Conservation (phyloP, 805 yeast species). For the Candida krabiensis region DNA sequence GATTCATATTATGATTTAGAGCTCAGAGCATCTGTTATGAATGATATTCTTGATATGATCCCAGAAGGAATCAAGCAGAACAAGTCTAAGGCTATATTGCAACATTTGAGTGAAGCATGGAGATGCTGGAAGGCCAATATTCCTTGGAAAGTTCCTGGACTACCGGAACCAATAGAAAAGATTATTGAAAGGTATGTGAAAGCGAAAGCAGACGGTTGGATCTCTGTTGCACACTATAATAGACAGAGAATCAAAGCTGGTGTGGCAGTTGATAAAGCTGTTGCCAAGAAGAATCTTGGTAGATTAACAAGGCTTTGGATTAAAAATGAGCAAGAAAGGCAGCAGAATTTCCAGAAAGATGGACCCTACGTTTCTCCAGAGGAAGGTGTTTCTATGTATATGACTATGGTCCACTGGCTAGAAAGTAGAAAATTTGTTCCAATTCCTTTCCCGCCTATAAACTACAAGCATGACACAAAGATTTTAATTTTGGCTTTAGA, state of each 20-base stretch:
- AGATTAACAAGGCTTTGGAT: constrained; percentile 90
- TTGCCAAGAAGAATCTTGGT: constrained; percentile 90
- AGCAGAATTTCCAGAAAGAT: constrained; percentile 69
- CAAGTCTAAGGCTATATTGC: constrained; percentile 83
- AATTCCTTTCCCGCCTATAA: constrained; percentile 89
- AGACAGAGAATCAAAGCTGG: constrained; percentile 87
- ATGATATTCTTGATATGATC: constrained; percentile 94
- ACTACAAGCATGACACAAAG: constrained; percentile 92
- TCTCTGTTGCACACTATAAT: constrained; percentile 87
- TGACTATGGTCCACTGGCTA: constrained; percentile 89
- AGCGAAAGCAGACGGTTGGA: constrained; percentile 97
- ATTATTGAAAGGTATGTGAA: constrained; percentile 87
- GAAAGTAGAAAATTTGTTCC: constrained; percentile 81
- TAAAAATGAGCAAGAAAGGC: constrained; percentile 88
- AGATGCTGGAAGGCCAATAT: constrained; percentile 99
- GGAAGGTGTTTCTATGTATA: constrained; percentile 85
- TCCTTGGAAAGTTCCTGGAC: constrained; percentile 96
- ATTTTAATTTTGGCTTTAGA: constrained; percentile 87
- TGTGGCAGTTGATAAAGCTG: constrained; percentile 91
- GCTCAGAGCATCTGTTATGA: constrained; percentile 89
- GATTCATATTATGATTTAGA: constrained; percentile 95
- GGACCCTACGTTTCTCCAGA: constrained; percentile 87
- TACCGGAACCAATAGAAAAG: constrained; percentile 86
- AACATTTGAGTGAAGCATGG: constrained; percentile 98
- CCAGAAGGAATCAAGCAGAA: constrained; percentile 91